Percentiles rank a stretch among this genome's conserved stretches.
Conservation (phyloP, 345 rosid species). For the Lepidium sativum region DNA sequence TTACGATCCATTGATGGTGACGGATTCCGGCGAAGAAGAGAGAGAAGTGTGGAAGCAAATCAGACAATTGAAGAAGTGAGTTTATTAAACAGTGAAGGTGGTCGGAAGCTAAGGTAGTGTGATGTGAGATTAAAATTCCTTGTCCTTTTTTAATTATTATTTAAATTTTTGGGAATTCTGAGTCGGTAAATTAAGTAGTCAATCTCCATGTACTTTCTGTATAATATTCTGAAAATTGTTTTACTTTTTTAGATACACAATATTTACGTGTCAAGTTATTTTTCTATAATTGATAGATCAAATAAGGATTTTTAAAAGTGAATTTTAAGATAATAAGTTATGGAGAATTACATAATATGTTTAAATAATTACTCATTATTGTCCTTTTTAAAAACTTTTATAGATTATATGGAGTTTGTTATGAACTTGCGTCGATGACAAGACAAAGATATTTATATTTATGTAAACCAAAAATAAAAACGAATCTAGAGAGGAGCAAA, state of each 20-base stretch:
- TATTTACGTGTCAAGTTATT: no score
- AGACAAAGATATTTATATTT: not conserved
- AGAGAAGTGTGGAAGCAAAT: not conserved
- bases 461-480: not conserved
- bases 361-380: no score
- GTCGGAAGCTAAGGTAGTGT: not conserved
- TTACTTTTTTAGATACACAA: not conserved
- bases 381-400: no score
- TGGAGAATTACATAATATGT: no score
- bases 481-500: constrained; percentile 5
- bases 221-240: not conserved
- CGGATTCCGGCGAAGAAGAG: not conserved
- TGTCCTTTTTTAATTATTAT: not conserved
- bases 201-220: constrained; percentile 20
- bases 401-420: not conserved
- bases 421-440: not conserved
- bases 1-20: constrained; percentile 12
- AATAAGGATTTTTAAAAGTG: no score
- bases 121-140: constrained; percentile 11
- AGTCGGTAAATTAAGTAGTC: constrained; percentile 9
- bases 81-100: not conserved
- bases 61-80: constrained; percentile 1
- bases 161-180: not conserved
- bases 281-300: no score
- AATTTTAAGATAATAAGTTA: no score